Evolutionary conservation across 805 yeast genomes (phyloP).

Genomic region (Phaffomyces thermotolerans): DNA sequence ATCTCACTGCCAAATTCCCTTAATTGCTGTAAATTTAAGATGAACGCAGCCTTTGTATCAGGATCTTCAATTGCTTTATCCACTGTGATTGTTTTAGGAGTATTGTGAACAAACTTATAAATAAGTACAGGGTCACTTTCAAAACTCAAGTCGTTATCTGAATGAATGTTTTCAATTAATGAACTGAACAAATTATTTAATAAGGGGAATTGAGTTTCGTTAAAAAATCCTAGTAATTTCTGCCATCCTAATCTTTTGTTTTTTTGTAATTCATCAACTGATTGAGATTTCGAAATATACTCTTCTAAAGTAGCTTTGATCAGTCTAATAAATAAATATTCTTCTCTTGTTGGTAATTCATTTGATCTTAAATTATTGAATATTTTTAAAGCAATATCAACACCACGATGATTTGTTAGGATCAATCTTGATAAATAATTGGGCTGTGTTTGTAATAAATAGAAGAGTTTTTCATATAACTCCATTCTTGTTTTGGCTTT

Average conservation of each 20-base stretch:
- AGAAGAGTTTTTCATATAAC: conserved; percentile 70
- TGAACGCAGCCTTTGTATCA: conserved; percentile 62
- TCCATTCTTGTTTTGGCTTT: conserved; percentile 46
- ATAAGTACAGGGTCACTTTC: conserved; percentile 76
- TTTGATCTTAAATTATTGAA: conserved; percentile 19
- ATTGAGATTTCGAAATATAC: conserved; percentile 28
- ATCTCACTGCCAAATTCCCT: conserved; percentile 65
- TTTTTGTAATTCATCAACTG: conserved; percentile 19
- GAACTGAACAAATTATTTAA: conserved; percentile 31
- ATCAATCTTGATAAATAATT: conserved; percentile 56
- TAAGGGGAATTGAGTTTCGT: conserved; percentile 29
- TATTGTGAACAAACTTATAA: conserved; percentile 34
- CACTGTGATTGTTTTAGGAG: conserved; percentile 37
- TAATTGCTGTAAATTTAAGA: conserved; percentile 63
- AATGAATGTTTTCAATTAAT: conserved; percentile 29
- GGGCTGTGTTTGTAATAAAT: conserved; percentile 78
- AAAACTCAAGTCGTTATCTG: conserved; percentile 41
- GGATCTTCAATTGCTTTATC: conserved; percentile 74
- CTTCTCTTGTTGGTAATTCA: conserved; percentile 24
- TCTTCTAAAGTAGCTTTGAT: conserved; percentile 27
- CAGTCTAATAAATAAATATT: conserved; percentile 19
- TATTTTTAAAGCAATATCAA: conserved; percentile 22
- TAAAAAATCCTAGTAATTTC: conserved; percentile 32
- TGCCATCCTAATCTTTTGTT: conserved; percentile 33
- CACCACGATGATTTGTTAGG: conserved; percentile 25